A percentile compares a stretch with the other conserved stretches of the same genome.
These are phyloP conservation scores for Barnettozyma californica DNA, from an alignment of 805 yeast species.

Conservation along the genomic window DNA sequence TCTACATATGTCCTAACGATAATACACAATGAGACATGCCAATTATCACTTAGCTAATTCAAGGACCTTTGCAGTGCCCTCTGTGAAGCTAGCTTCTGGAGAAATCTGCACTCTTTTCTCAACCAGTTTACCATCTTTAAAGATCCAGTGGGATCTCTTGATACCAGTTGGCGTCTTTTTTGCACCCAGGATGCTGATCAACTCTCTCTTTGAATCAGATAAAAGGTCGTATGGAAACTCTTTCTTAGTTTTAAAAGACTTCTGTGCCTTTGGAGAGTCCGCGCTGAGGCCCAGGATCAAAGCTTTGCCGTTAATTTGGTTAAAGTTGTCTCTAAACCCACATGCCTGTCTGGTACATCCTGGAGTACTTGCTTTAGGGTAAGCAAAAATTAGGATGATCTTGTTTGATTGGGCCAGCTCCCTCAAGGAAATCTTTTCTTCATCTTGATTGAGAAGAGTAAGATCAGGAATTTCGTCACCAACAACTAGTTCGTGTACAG, in stretches of 20 bases:
- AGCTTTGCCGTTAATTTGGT: constrained; percentile 47
- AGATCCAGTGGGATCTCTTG: constrained; percentile 88
- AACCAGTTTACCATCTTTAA: constrained; percentile 66
- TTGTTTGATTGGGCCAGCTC: constrained; percentile 35
- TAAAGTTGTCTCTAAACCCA: constrained; percentile 71
- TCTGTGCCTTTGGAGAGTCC: constrained; percentile 76
- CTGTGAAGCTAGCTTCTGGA: constrained; percentile 53
- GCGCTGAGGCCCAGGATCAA: constrained; percentile 77
- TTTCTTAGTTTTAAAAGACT: constrained; percentile 68
- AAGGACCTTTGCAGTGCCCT: constrained; percentile 54
- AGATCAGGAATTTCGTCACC: constrained; percentile 69
- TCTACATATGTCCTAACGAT: neutral
- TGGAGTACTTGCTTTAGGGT: constrained; percentile 91
- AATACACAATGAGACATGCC: neutral
- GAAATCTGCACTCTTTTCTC: constrained; percentile 35
- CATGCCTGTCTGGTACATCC: constrained; percentile 95
- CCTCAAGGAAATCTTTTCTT: constrained; percentile 47
- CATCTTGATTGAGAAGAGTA: constrained; percentile 62
- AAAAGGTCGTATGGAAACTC: constrained; percentile 67
- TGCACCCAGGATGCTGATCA: constrained; percentile 77
- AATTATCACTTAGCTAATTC: constrained; percentile 26
- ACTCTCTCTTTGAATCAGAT: constrained; percentile 65
- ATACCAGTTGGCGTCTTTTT: constrained; percentile 73
- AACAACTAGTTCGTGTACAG: constrained; percentile 29
- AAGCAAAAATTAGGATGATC: constrained; percentile 59